These are phyloP conservation scores for Hepatocystis sp. DNA, from an alignment of 169 alveolate species.

Conservation along the genomic window DNA sequence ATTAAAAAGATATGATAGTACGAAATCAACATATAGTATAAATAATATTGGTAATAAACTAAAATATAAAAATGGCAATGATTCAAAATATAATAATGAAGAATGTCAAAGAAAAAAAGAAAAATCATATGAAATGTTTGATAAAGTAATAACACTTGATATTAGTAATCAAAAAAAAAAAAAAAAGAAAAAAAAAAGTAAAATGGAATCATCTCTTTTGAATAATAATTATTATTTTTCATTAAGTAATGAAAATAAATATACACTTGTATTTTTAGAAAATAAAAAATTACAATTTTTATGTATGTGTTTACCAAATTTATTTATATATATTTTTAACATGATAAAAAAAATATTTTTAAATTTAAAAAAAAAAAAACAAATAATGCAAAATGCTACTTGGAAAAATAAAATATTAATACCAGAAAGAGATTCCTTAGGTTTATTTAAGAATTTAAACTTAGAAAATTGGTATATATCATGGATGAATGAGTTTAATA, in stretches of 20 bases:
- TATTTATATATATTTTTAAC: conserved; percentile 14
- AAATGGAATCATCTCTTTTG: conserved; percentile 4
- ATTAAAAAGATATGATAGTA: not conserved
- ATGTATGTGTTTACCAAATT: conserved; percentile 34
- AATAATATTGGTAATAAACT: no score
- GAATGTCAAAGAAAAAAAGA: not conserved
- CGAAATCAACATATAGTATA: not conserved
- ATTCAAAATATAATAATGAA: conserved; percentile 8
- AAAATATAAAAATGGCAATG: conserved; percentile 3
- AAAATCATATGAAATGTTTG: conserved; percentile 44
- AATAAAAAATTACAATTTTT: conserved; percentile 29
- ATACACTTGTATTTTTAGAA: conserved; percentile 17
- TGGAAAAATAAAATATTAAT: conserved; percentile 77
- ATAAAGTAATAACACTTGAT: conserved; percentile 55
- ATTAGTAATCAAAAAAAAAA: conserved; percentile 29
- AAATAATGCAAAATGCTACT: conserved; percentile 79
- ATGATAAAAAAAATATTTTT: conserved; percentile 51
- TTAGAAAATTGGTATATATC: conserved; percentile 80
- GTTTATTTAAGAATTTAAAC: conserved; percentile 76
- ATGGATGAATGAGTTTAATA: conserved; percentile 81
- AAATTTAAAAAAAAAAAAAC: conserved; percentile 74
- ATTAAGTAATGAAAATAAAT: conserved; percentile 27
- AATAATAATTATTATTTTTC: conserved; percentile 20
- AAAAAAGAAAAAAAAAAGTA: conserved; percentile 26
- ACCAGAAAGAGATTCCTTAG: conserved; percentile 78